Base-by-base conservation (phyloP, 192 early-diverging fungal species). In the Linnemannia zychae region DNA sequence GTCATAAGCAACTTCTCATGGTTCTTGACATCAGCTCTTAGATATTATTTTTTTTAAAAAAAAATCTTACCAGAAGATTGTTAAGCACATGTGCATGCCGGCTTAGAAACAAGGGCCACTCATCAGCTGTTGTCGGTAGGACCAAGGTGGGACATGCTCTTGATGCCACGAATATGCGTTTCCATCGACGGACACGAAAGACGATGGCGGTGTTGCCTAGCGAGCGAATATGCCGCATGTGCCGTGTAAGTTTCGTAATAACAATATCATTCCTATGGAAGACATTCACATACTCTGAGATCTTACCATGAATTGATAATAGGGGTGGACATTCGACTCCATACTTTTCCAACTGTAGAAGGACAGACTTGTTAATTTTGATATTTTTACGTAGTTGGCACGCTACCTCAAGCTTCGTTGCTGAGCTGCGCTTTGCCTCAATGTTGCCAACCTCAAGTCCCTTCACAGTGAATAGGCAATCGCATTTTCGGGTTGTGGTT, bases 401-500 rank as follows among this genome's bases (percentile, higher is more conserved):
- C 28, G 18, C 52, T 36, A 80, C 79, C 12, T 80, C 79, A 40
- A 72, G 48, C 67, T 74, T 68, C 6, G 72, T 33, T 57, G 72
- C 72, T 34, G 40, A 17, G 18, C 1, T 49, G 28, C 79, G 72
- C 67, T 80, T 80, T 28, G 36, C 46, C 40, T 80, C 72, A n/a
- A 80, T n/a, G 52, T 80, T 80, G 49, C 79, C 72, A 69, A 80
- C 79, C 67, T 80, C 79, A 68, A 80, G 34, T 24, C 49, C 66
- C 4, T 70, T 60, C 67, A 80, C 79, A 46, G 67, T 80, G 38
- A 80, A 60, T n/a, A 80, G 66, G 40, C 72, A 67, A 22, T 80
- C 72, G 60, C 72, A 80, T 49, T 80, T 80, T 70, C 79, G 66
- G 37, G 79, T 31, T 5, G 66, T 60, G 34, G 67, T 70, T 52